A percentile compares a stretch with the other conserved stretches of the same genome.
phyloP scores from a whole-genome alignment of 2,329 filamentous ascomycete species.

The Didymellaceae sp. region DNA sequence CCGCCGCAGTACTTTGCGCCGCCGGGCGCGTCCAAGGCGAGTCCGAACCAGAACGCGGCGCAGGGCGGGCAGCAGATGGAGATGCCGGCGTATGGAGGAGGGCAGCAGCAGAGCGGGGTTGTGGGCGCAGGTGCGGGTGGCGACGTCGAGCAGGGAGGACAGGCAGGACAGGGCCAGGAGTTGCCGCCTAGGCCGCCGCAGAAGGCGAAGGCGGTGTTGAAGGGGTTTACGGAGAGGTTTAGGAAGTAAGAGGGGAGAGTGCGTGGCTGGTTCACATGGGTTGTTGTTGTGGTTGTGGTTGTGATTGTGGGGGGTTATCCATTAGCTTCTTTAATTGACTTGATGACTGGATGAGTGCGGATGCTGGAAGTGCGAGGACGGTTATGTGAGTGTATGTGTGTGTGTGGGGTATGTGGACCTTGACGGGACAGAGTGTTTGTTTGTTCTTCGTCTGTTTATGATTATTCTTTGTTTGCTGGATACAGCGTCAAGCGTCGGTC shows the following conservation, averaged over 20 bases:
- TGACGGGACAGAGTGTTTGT: no score
- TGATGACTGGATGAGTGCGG: background rate
- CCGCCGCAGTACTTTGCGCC: slow-evolving; percentile 46
- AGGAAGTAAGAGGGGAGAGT: slow-evolving; percentile 26
- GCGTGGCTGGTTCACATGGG: slow-evolving; percentile 36
- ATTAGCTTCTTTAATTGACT: slow-evolving; percentile 10
- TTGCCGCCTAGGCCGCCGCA: slow-evolving; percentile 39
- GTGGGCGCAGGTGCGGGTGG: slow-evolving; percentile 21
- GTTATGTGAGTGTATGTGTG: background rate
- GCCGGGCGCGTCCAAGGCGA: slow-evolving; percentile 38
- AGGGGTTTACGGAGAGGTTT: slow-evolving; percentile 37
- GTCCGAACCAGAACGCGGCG: slow-evolving; percentile 31
- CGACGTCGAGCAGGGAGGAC: slow-evolving; percentile 24
- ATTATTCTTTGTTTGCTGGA: no score
- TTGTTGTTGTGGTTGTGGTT: background rate
- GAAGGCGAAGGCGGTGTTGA: slow-evolving; percentile 40
- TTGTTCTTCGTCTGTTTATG: no score
- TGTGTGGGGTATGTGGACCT: no score
- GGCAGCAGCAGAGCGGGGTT: slow-evolving; percentile 40
- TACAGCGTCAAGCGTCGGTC: no score
- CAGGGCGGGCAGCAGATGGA: slow-evolving; percentile 23
- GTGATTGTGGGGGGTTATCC: slow-evolving; percentile 28
- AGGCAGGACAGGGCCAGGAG: no score
- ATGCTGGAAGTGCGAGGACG: background rate
- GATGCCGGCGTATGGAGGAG: slow-evolving; percentile 36